Conservation (phyloP, 1,284 basidiomycete genomes). For the Laetiporus sulphureus region DNA sequence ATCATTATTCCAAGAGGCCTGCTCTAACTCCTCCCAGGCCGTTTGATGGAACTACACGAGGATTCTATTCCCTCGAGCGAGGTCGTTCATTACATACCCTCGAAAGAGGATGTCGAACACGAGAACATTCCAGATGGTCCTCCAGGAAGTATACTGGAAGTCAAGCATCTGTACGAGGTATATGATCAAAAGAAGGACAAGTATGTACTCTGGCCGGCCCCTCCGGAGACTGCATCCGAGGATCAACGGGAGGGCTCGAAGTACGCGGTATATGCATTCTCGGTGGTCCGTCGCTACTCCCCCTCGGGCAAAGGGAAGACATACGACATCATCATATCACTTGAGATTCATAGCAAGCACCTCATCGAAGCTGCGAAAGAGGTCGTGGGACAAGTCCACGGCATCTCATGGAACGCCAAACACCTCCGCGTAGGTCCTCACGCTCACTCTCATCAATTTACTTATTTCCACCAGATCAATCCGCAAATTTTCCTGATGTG, state of each 20-base stretch:
- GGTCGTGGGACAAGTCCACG: constrained; percentile 46
- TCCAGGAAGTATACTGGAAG: constrained; percentile 21
- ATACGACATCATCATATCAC: constrained; percentile 21
- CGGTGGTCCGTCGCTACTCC: constrained; percentile 24
- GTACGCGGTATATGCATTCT: constrained; percentile 25
- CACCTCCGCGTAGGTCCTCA: constrained; percentile 45
- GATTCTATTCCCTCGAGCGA: too few relatives aligned
- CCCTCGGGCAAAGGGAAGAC: constrained; percentile 17
- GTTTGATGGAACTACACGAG: too few relatives aligned
- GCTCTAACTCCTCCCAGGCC: too few relatives aligned
- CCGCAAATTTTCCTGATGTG: constrained; percentile 49
- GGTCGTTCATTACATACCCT: too few relatives aligned
- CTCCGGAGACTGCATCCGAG: constrained; percentile 11
- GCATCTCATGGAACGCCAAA: constrained; percentile 51
- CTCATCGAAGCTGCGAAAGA: constrained; percentile 48
- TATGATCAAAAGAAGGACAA: constrained; percentile 21
- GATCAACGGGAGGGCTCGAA: constrained; percentile 14
- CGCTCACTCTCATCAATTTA: too few relatives aligned
- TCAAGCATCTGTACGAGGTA: constrained; percentile 23
- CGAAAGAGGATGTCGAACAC: constrained; percentile 6
- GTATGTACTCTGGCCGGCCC: constrained; percentile 22
- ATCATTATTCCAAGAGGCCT: too few relatives aligned
- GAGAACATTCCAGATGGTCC: constrained; percentile 19
- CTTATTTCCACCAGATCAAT: constrained; percentile 46
- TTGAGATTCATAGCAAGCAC: constrained; percentile 50